Percentiles rank a stretch among this genome's conserved stretches.
phyloP scores from a whole-genome alignment of 371 early-diverging fungal species.

The Mucor indicus region DNA sequence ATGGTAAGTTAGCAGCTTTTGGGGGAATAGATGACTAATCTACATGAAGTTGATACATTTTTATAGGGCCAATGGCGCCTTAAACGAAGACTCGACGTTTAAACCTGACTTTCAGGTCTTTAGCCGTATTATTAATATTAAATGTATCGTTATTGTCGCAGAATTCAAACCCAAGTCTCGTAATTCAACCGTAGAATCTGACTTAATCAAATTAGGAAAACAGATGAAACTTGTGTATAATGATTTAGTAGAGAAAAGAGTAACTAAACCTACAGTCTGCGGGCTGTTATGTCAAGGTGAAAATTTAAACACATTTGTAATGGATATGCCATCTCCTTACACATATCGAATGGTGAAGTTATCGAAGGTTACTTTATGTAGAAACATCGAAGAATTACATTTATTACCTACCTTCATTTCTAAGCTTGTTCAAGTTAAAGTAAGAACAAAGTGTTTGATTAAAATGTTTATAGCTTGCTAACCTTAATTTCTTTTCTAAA shows the following conservation, averaged over 20 bases:
- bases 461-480: constrained; percentile 12
- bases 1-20: constrained; percentile 15
- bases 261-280: not conserved
- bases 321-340: constrained; percentile 14
- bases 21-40: constrained; percentile 6
- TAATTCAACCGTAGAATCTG: constrained; percentile 15
- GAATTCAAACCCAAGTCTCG: constrained; percentile 1
- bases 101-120: constrained; percentile 10
- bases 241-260: constrained; percentile 5
- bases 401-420: constrained; percentile 13
- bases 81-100: constrained; percentile 3
- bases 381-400: constrained; percentile 14
- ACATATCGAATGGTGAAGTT: constrained; percentile 13
- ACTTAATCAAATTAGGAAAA: constrained; percentile 12
- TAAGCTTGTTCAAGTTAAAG: constrained; percentile 17
- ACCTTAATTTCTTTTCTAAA: constrained; percentile 16
- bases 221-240: constrained; percentile 16
- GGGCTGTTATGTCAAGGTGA: constrained; percentile 11
- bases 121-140: constrained; percentile 10
- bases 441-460: constrained; percentile 17
- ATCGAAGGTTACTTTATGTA: constrained; percentile 12
- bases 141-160: constrained; percentile 7
- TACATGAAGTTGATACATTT: constrained; percentile 11
- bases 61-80: constrained; percentile 11
- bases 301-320: constrained; percentile 6